A percentile compares a stretch with the other conserved stretches of the same genome.
phyloP scores from a whole-genome alignment of 1,284 basidiomycete species.

The Grifola frondosa region DNA sequence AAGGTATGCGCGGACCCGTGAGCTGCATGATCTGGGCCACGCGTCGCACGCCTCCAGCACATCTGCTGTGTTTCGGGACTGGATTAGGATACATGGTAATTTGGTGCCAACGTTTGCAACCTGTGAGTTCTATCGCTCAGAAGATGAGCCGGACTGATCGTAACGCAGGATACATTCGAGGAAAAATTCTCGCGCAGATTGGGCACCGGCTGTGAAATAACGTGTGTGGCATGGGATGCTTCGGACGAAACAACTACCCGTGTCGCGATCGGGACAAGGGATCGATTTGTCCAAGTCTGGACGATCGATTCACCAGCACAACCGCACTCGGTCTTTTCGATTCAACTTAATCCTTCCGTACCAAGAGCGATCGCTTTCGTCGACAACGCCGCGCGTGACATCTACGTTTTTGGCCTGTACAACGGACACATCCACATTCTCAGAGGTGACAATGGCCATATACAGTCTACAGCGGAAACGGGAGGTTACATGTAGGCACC shows the following conservation, averaged over 20 bases:
- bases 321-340: not conserved
- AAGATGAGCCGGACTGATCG: not conserved
- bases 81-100: constrained; percentile 1
- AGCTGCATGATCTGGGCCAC: no score
- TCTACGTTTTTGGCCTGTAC: constrained; percentile 5
- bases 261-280: constrained; percentile 1
- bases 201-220: not conserved
- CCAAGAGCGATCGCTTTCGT: constrained; percentile 1
- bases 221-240: not conserved
- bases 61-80: constrained; percentile 1
- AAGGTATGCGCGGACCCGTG: no score
- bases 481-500: constrained; percentile 4
- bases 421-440: constrained; percentile 4
- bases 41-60: no score
- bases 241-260: not conserved
- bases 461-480: not conserved
- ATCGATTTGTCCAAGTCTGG: constrained; percentile 1
- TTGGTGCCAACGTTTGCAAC: not conserved
- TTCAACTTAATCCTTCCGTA: not conserved
- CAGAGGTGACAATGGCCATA: not conserved
- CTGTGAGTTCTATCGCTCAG: not conserved
- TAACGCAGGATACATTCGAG: not conserved
- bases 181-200: constrained; percentile 1
- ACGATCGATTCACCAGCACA: not conserved
- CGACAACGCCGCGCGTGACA: not conserved